Evolutionary conservation across 1,139 yeast species (phyloP), one percentile per base, ranked within the genome.

Genomic region (Taiozyma sp.): DNA sequence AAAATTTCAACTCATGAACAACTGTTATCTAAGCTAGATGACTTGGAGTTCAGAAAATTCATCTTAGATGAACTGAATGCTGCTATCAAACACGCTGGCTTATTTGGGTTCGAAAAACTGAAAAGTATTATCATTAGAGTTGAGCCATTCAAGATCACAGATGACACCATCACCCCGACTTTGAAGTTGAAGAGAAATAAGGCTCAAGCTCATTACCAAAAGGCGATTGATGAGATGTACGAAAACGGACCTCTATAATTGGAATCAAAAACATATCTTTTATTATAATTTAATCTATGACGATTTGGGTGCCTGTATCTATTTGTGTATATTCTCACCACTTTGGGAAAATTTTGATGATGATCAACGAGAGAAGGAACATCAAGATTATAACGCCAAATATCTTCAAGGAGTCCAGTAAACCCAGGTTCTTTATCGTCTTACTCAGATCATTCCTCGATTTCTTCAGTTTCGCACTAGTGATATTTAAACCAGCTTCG

Each of bases 91-190:
- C 58, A 63, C 16, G 63, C 68, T 42, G 60, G 71, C 19, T 62
- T 75, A 28, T 67, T 68, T 45, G 61, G 68, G 3, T 79, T 77
- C 59, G 83, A 79, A 60, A 75, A 73, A 63, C 47, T 79, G 48
- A 79, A 75, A 59, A 79, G 79, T 58, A 60, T 76, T 14, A 61
- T 64, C 46, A 63, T 78, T 51, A 77, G 69, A 44, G 67, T 78
- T 47, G 83, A 79, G 47, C 83, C 83, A 10, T 76, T 79, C 63
- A 74, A 74, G 11, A 67, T 77, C 43, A 79, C 74, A 45, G 70
- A 73, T 45, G 76, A 77, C 48, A 76, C 79, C 13, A 69, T 79
- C 40, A 79, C 84, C 1, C 83, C 83, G 46, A 79, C 84, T 9
- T 65, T 79, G 66, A 79, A 79, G 62, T 70, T 79, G 56, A 77